Evolutionary conservation across 2,329 filamentous ascomycete genomes (phyloP), one percentile per base, ranked within the genome.

Genomic region (Diaporthe velutina): DNA sequence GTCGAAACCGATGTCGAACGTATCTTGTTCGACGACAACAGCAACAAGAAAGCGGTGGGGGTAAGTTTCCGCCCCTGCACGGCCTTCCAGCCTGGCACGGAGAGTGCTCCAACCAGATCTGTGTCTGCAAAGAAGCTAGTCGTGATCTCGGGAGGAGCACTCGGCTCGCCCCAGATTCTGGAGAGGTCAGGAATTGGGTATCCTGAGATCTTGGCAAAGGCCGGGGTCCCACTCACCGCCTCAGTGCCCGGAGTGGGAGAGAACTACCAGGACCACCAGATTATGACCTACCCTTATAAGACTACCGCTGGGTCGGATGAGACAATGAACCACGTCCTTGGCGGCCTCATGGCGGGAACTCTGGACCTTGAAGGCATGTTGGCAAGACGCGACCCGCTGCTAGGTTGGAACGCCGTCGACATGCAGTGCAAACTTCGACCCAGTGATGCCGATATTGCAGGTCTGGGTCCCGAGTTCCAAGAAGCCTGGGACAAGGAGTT

Each of bases 101-200:
- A 30, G 77, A 79, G 58, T 77, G 80, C 33, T 4, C 0, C 76
- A 83, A 13, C 30, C 33, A 45, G 58, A 9, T 83, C 78, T 0
- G 80, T 90, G 10, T 84, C 82, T 52, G 89, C 89, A 8, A 83
- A 81, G 13, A 89, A 88, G 78, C 80, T 89, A 28, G 88, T 91
- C 3, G 77, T 84, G 28, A 70, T 83, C 3, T 83, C 82, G 6
- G 81, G 83, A 35, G 86, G 86, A 40, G 83, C 86, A 1, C 83
- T 86, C 48, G 84, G 84, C 4, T 86, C 85, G 1, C 86, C 87
- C 0, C 80, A 80, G 2, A 83, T 90, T 13, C 84, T 90, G 0
- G 87, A 90, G 78, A 82, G 88, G 38, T 90, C 88, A 17, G 88
- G 88, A n/a, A 78, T 90, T 4, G 88, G 86, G 40, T 83, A 85